Percentiles rank a stretch among this genome's conserved stretches.
Evolutionary conservation across 2,329 filamentous ascomycete species (phyloP).

Genomic region (Fusarium compactum): DNA sequence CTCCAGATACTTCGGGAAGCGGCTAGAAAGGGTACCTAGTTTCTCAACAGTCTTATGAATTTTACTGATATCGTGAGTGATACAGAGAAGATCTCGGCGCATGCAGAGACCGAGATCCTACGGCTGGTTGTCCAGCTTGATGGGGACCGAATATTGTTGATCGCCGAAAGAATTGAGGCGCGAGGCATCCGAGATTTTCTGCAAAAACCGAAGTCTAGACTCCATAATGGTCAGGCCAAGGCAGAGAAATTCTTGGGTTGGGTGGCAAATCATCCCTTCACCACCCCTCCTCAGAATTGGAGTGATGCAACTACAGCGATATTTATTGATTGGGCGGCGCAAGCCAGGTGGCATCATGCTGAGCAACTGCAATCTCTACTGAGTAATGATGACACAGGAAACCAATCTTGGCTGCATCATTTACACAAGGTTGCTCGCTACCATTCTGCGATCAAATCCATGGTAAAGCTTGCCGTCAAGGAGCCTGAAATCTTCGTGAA

Average conservation of each 20-base stretch:
- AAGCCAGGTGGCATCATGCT: conserved; percentile 44
- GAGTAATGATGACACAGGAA: neutral
- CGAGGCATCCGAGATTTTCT: neutral
- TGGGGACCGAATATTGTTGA: neutral
- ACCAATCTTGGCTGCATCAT: conserved; percentile 28
- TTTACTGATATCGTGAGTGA: neutral
- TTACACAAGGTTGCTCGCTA: conserved; percentile 49
- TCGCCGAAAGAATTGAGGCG: neutral
- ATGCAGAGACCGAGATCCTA: conserved; percentile 19
- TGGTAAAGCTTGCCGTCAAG: conserved; percentile 47
- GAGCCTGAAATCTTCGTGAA: conserved; percentile 37
- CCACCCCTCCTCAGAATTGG: neutral
- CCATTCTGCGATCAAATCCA: conserved; percentile 41
- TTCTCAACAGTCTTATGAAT: rapidly evolving
- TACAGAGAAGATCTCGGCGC: conserved; percentile 11
- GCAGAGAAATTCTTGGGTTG: neutral
- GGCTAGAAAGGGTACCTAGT: neutral
- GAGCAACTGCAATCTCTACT: conserved; percentile 39
- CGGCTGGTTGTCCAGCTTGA: conserved; percentile 5
- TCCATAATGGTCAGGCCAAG: no score
- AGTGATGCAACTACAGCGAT: neutral
- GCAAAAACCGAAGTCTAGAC: neutral
- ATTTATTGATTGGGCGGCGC: conserved; percentile 43
- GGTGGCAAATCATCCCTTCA: neutral
- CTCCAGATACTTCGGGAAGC: conserved; percentile 11